A percentile compares a stretch with the other conserved stretches of the same genome.
Conservation (phyloP, 2,329 filamentous ascomycete genomes). For the Colletotrichum salicis region DNA sequence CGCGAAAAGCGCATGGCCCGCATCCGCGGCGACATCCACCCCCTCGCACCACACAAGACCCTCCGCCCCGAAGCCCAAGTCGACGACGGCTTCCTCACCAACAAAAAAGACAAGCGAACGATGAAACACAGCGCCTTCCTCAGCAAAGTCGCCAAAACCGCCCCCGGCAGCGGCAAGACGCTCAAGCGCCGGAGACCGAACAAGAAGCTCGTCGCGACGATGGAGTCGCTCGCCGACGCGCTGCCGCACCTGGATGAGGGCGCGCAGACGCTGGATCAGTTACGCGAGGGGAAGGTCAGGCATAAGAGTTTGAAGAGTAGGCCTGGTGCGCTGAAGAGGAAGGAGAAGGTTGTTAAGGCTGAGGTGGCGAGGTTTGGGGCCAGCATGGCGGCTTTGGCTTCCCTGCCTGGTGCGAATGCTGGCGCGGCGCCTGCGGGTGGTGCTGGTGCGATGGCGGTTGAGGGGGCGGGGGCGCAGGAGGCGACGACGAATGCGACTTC, state of each 20-base stretch:
- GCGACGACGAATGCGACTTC: slow-evolving; percentile 52
- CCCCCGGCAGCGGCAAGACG: slow-evolving; percentile 51
- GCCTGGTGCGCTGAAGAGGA: slow-evolving; percentile 84
- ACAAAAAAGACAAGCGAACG: slow-evolving; percentile 84
- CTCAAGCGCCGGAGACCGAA: slow-evolving; percentile 74
- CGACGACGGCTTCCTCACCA: slow-evolving; percentile 70
- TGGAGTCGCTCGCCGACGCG: slow-evolving; percentile 82
- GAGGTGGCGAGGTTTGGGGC: slow-evolving; percentile 87
- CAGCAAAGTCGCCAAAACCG: slow-evolving; percentile 68
- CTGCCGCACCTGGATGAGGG: slow-evolving; percentile 72
- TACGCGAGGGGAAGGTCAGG: slow-evolving; percentile 69
- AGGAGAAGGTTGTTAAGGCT: slow-evolving; percentile 79
- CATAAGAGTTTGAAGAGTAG: slow-evolving; percentile 80
- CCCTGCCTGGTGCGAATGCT: slow-evolving; percentile 41
- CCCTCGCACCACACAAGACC: slow-evolving; percentile 61
- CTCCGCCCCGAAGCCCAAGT: slow-evolving; percentile 63
- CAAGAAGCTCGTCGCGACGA: slow-evolving; percentile 81
- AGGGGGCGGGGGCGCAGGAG: slow-evolving; percentile 33
- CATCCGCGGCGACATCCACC: slow-evolving; percentile 59
- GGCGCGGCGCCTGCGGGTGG: slow-evolving; percentile 26
- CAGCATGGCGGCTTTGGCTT: slow-evolving; percentile 81
- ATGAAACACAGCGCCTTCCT: slow-evolving; percentile 86
- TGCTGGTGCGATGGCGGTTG: slow-evolving; percentile 26
- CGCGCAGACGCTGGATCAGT: slow-evolving; percentile 55
- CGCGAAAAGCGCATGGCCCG: slow-evolving; percentile 66